These are phyloP conservation scores for Xylaria nigripes DNA, from an alignment of 495 filamentous ascomycete species.

Conservation along the genomic window DNA sequence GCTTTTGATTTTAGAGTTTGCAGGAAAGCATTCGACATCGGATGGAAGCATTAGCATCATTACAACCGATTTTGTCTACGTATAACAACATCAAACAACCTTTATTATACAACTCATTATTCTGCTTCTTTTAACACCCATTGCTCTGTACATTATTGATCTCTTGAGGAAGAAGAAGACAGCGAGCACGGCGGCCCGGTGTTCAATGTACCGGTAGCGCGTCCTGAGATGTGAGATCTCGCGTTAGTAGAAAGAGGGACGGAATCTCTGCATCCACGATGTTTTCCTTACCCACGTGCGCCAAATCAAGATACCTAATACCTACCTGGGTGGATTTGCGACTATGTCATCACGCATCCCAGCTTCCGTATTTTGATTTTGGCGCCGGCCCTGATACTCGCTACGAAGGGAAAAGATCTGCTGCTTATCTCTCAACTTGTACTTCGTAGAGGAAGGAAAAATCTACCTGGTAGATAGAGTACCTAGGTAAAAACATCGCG, in stretches of 20 bases:
- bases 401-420: not conserved
- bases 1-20: not conserved
- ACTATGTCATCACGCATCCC: not conserved
- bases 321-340: no score
- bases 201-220: no score
- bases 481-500: no score
- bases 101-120: not conserved
- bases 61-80: not conserved
- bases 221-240: no score
- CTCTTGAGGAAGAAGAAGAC: not conserved
- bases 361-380: constrained; percentile 6
- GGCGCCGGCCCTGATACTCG: not conserved
- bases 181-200: no score
- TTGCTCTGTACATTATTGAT: no score
- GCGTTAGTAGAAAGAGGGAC: no score
- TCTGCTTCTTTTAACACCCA: no score
- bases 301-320: not conserved
- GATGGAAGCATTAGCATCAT: not conserved
- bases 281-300: not conserved
- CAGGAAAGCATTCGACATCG: not conserved
- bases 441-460: no score
- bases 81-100: not conserved
- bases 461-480: no score
- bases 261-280: no score
- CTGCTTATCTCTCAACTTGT: not conserved